Percentiles rank a stretch among this genome's conserved stretches.
Conservation (phyloP, 768 basidiomycete genomes). For the Boletellus sp. region DNA sequence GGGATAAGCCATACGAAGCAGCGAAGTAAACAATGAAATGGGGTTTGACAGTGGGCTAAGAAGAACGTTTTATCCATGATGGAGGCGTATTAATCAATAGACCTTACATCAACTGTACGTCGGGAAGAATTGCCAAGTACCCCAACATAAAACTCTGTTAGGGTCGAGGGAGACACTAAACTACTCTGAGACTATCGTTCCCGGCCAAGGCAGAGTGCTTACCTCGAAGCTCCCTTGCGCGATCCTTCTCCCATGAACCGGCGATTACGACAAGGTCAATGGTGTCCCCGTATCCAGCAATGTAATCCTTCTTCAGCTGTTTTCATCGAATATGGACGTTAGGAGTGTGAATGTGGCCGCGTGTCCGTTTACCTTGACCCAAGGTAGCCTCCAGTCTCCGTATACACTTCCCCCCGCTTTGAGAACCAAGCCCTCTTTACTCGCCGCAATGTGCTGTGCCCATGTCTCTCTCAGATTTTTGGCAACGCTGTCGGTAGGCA, state of each 20-base stretch:
- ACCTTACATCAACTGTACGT: constrained; percentile 38
- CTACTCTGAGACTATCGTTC: neutral
- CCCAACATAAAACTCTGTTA: constrained; percentile 81
- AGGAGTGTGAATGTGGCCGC: constrained; percentile 11
- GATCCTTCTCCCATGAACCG: constrained; percentile 74
- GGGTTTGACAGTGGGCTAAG: constrained; percentile 44
- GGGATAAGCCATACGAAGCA: constrained; percentile 67
- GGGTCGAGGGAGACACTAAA: constrained; percentile 63
- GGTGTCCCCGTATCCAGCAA: constrained; percentile 77
- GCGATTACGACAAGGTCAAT: constrained; percentile 77
- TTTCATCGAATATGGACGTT: neutral
- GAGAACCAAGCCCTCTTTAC: constrained; percentile 71
- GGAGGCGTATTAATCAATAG: neutral
- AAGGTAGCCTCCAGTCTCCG: constrained; percentile 59
- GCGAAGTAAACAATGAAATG: constrained; percentile 75
- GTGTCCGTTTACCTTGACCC: constrained; percentile 63
- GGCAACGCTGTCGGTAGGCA: constrained; percentile 8
- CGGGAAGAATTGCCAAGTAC: constrained; percentile 50
- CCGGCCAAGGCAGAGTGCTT: constrained; percentile 4
- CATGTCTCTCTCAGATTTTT: constrained; percentile 44
- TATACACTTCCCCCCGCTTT: constrained; percentile 72
- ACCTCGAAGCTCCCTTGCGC: constrained; percentile 78
- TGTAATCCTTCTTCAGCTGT: constrained; percentile 81
- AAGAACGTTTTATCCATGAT: neutral
- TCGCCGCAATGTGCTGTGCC: constrained; percentile 45